Base-by-base conservation (phyloP, 1,284 basidiomycete genomes). In the Malassezia caprae region DNA sequence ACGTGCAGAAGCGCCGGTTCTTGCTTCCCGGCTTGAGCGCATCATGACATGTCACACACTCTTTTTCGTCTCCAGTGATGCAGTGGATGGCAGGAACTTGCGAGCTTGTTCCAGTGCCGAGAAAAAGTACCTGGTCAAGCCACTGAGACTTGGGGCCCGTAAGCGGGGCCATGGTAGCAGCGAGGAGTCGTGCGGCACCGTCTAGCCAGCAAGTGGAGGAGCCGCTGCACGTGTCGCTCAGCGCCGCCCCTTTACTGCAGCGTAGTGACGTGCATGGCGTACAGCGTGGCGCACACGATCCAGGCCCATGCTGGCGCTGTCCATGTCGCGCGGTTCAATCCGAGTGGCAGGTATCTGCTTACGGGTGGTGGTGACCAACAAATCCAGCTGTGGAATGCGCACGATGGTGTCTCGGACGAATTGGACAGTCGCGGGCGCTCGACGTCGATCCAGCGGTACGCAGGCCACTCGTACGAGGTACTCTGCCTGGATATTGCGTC, bases 391-490 rank as follows among this genome's bases (percentile, higher is more conserved):
- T 96, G 90, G 87, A 98, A 96, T 76, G 86, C 89, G 1, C 79
- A 78, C 48, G 75, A 81, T 15, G 90, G 88, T 19, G 49, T 40
- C 15, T n/a, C 45, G 11, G 39, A 48, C 31, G 37, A 44, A 17
- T 7, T 51, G 15, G 44, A 51, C 34, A 21, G 17, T 13, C 46
- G 50, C 27, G 48, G 24, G 28, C 48, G 55, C 8, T 52, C 55
- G 28, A 10, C 43, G 4, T 30, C 58, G 31, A 70, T 98, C 77
- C 93, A 94, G 77, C 77, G 80, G 0, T 98, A 96, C 72, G 78
- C 82, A 40, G 88, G 87, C 1, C 93, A 98, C 75, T 88, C 87
- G 30, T 91, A 96, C 72, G 90, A 96, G 71, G 87, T 99, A 6
- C 81, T 96, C 19, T 88, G 88, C 0, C 79, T 98, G 48, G 82